Percentiles rank a stretch among this genome's conserved stretches.
phyloP scores from a whole-genome alignment of 257 asterid species.

The Vinca minor region DNA sequence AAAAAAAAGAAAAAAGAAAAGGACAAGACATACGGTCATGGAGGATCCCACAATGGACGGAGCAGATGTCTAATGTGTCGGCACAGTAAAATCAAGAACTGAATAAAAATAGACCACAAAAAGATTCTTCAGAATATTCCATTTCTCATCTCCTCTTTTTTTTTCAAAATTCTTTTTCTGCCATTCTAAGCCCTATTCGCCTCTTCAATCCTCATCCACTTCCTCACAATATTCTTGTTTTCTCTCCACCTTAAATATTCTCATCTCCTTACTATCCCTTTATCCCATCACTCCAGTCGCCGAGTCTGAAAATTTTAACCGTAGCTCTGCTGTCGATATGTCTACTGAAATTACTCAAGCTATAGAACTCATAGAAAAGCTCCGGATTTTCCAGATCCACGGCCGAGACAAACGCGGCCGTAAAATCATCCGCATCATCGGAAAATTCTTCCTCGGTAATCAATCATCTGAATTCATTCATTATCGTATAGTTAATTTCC shows the following conservation, averaged over 20 bases:
- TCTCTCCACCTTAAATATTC: too few species aligned
- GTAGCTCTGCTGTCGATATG: background rate
- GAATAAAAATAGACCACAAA: slow-evolving; percentile 4
- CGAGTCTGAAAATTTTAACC: background rate
- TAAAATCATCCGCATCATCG: slow-evolving; percentile 59
- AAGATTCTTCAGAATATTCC: slow-evolving; percentile 56
- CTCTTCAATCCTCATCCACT: too few species aligned
- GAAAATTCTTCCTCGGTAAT: slow-evolving; percentile 78
- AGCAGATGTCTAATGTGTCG: too few species aligned
- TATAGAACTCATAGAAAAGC: slow-evolving; percentile 36
- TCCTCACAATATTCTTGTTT: too few species aligned
- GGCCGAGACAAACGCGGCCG: slow-evolving; percentile 72
- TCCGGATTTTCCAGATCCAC: slow-evolving; percentile 55
- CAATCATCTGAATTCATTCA: background rate
- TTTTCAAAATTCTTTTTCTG: slow-evolving; percentile 11
- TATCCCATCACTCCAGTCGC: background rate
- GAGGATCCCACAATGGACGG: too few species aligned
- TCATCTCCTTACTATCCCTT: background rate
- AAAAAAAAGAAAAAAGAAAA: too few species aligned
- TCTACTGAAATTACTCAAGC: slow-evolving; percentile 33
- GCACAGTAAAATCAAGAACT: too few species aligned
- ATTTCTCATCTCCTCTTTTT: background rate
- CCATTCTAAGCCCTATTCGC: too few species aligned
- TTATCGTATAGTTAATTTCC: background rate
- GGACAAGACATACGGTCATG: too few species aligned